Conservation (phyloP, 139 green algal genomes). For the Picochlorum sp. region DNA sequence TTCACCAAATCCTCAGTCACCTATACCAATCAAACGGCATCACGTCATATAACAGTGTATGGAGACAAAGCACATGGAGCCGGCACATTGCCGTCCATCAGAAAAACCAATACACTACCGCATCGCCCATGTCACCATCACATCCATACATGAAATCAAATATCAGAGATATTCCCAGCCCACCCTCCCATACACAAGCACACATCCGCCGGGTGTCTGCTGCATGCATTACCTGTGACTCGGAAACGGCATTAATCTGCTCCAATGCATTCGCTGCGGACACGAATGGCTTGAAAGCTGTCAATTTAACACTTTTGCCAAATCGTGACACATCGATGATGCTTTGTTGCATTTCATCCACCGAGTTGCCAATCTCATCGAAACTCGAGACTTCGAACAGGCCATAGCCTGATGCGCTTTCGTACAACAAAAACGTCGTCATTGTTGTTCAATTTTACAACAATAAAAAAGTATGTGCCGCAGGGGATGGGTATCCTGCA, state of each 20-base stretch:
- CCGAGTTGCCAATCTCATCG: constrained; percentile 75
- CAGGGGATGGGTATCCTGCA: too few relatives aligned
- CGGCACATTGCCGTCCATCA: too few relatives aligned
- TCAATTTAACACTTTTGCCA: constrained; percentile 68
- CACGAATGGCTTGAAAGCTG: constrained; percentile 87
- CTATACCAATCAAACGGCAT: not conserved
- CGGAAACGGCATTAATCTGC: constrained; percentile 87
- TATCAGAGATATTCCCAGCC: not conserved
- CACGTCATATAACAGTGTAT: too few relatives aligned
- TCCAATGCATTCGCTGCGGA: constrained; percentile 84
- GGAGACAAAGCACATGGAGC: too few relatives aligned
- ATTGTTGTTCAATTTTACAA: constrained; percentile 19
- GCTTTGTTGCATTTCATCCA: constrained; percentile 73
- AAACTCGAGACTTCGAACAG: constrained; percentile 77
- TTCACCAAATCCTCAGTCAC: constrained; percentile 80
- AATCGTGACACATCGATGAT: constrained; percentile 43
- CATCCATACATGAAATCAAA: not conserved
- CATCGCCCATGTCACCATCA: not conserved
- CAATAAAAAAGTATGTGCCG: not conserved
- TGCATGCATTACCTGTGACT: constrained; percentile 44
- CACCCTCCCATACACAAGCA: not conserved
- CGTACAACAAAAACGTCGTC: constrained; percentile 76
- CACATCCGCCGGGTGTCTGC: not conserved
- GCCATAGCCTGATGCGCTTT: constrained; percentile 83
- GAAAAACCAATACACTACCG: too few relatives aligned